A percentile compares a stretch with the other conserved stretches of the same genome.
Evolutionary conservation across 805 yeast species (phyloP).

Genomic region (Sugiyamaella floridensis): DNA sequence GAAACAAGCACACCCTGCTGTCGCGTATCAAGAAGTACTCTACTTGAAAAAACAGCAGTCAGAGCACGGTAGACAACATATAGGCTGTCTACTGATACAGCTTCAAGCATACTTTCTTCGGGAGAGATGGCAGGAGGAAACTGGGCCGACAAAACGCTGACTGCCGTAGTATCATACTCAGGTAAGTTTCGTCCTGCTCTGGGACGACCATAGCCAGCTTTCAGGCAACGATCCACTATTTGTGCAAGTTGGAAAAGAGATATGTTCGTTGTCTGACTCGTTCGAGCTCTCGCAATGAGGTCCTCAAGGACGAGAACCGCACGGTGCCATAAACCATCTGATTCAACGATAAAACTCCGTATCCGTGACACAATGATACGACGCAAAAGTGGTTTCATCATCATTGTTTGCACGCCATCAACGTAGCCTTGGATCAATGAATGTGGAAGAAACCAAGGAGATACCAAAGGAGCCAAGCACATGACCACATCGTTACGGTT

Average conservation of each 20-base stretch:
- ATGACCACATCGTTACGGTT: conserved; percentile 4
- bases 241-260: conserved; percentile 13
- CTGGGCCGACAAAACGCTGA: not conserved
- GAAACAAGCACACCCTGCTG: not conserved
- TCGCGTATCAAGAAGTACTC: not conserved
- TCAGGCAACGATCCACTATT: conserved; percentile 6
- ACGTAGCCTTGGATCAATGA: not conserved
- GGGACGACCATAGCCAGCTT: not conserved
- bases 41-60: conserved; percentile 2
- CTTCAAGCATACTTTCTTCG: not conserved
- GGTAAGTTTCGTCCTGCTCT: not conserved
- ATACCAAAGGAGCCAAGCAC: conserved; percentile 3
- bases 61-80: conserved; percentile 1
- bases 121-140: not conserved
- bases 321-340: not conserved
- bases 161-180: not conserved
- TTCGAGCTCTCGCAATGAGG: not conserved
- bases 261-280: conserved; percentile 3
- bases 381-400: not conserved
- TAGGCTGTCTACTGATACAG: not conserved
- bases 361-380: conserved; percentile 1
- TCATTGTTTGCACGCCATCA: conserved; percentile 1
- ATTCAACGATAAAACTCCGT: not conserved
- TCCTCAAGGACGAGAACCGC: not conserved
- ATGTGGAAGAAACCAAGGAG: not conserved